Conservation (phyloP, 1,284 basidiomycete genomes). For the Ustilago vetiveriae region DNA sequence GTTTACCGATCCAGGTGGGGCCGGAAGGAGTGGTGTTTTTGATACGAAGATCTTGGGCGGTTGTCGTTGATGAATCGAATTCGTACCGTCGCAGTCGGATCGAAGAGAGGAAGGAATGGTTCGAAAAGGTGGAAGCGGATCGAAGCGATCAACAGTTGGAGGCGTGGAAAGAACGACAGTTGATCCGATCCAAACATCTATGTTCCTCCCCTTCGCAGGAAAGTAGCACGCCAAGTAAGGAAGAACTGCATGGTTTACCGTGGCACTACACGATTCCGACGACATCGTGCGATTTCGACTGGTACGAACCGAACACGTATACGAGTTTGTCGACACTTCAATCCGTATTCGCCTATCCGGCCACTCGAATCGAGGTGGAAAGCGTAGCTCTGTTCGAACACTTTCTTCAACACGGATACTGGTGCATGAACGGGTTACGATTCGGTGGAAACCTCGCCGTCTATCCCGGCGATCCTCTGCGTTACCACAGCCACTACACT, state of each 20-base stretch:
- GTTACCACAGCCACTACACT: slow-evolving; percentile 97
- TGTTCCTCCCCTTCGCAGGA: slow-evolving; percentile 30
- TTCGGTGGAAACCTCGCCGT: slow-evolving; percentile 96
- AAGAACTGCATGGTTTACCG: slow-evolving; percentile 6
- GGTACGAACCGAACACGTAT: slow-evolving; percentile 64
- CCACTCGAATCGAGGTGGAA: slow-evolving; percentile 75
- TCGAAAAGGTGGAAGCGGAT: slow-evolving; percentile 56
- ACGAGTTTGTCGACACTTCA: slow-evolving; percentile 74
- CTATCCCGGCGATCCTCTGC: slow-evolving; percentile 94
- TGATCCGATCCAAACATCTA: slow-evolving; percentile 68
- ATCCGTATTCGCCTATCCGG: slow-evolving; percentile 79
- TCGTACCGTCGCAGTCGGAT: slow-evolving; percentile 5
- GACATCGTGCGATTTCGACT: slow-evolving; percentile 25
- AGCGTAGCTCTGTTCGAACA: slow-evolving; percentile 81
- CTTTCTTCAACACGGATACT: slow-evolving; percentile 72
- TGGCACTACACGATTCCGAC: slow-evolving; percentile 41
- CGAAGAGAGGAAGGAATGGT: background rate
- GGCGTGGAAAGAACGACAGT: slow-evolving; percentile 19
- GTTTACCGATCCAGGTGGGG: slow-evolving; percentile 84
- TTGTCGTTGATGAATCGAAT: slow-evolving; percentile 20
- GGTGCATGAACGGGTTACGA: slow-evolving; percentile 80
- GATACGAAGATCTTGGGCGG: slow-evolving; percentile 76
- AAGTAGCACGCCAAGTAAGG: background rate
- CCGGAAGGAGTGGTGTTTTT: slow-evolving; percentile 92
- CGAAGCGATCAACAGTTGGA: slow-evolving; percentile 72